phyloP scores from a whole-genome alignment of 2,329 filamentous ascomycete genomes.

The Ambrosiella xylebori region DNA sequence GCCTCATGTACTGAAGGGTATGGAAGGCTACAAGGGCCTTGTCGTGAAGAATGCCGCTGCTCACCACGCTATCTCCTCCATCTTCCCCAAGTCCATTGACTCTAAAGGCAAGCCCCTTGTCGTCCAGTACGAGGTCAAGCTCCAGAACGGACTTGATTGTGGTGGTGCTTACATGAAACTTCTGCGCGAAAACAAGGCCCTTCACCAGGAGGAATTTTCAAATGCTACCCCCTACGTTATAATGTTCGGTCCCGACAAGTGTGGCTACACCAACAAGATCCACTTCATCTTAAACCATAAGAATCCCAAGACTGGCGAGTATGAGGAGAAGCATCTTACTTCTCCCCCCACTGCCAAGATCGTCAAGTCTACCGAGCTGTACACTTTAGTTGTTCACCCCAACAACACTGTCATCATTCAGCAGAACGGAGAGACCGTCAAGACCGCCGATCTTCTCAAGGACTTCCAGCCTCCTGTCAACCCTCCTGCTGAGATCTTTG shows the following conservation, averaged over 20 bases:
- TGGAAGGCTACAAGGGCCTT: slow-evolving; percentile 87
- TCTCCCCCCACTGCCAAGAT: slow-evolving; percentile 72
- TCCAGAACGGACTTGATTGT: slow-evolving; percentile 92
- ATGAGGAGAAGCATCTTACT: slow-evolving; percentile 97
- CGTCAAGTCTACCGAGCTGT: slow-evolving; percentile 81
- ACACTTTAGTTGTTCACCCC: slow-evolving; percentile 90
- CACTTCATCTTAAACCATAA: slow-evolving; percentile 99
- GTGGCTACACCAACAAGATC: slow-evolving; percentile 96
- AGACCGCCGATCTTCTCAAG: slow-evolving; percentile 81
- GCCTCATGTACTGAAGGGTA: slow-evolving; percentile 75
- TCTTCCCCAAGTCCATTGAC: slow-evolving; percentile 91
- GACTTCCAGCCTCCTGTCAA: slow-evolving; percentile 91
- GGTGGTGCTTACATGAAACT: slow-evolving; percentile 99
- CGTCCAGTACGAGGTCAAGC: slow-evolving; percentile 98
- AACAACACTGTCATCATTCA: slow-evolving; percentile 91
- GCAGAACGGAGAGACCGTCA: slow-evolving; percentile 76
- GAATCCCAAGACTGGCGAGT: slow-evolving; percentile 99
- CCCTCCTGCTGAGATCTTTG: slow-evolving; percentile 86
- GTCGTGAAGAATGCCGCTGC: slow-evolving; percentile 96
- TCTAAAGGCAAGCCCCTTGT: slow-evolving; percentile 96
- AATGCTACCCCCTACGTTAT: slow-evolving; percentile 96
- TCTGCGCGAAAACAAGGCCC: slow-evolving; percentile 89
- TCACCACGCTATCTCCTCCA: slow-evolving; percentile 97
- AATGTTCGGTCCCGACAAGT: slow-evolving; percentile 99
- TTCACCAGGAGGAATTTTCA: slow-evolving; percentile 94